These are phyloP conservation scores for Fonsecaea monophora DNA, from an alignment of 2,329 filamentous ascomycete species.

Conservation along the genomic window DNA sequence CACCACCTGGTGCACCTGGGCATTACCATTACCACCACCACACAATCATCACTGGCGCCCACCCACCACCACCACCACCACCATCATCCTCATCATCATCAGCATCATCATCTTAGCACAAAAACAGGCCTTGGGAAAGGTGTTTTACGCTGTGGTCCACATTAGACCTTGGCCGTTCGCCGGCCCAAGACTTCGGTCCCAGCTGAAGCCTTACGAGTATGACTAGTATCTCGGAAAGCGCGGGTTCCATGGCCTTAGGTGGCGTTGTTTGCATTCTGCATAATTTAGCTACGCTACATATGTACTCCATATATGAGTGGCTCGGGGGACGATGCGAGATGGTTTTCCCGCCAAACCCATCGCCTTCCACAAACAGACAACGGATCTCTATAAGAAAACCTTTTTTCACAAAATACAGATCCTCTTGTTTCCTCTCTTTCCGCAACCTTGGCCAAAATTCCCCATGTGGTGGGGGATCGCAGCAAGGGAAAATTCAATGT, in stretches of 20 bases:
- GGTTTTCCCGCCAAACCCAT: neutral
- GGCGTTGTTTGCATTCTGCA: conserved; percentile 8
- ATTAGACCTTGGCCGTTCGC: neutral
- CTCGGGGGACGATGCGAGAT: neutral
- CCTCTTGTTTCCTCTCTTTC: neutral
- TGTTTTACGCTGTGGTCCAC: neutral
- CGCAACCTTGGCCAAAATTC: neutral
- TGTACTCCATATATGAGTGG: too few relatives aligned
- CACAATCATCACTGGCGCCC: too few relatives aligned
- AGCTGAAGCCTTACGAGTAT: conserved; percentile 18
- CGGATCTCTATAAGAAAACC: neutral
- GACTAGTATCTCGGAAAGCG: conserved; percentile 5
- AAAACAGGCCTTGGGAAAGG: neutral
- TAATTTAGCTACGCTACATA: neutral
- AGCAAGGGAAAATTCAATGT: neutral
- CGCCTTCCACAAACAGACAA: conserved; percentile 3
- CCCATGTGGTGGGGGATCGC: neutral
- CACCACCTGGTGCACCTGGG: neutral
- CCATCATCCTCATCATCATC: neutral
- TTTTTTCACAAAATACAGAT: neutral
- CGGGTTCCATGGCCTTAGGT: conserved; percentile 1
- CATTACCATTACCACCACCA: too few relatives aligned
- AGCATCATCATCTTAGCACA: conserved; percentile 2
- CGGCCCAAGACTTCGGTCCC: neutral
- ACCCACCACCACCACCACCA: neutral